phyloP scores from a whole-genome alignment of 352 stramenopile species.

The Globisporangium cystogenes region DNA sequence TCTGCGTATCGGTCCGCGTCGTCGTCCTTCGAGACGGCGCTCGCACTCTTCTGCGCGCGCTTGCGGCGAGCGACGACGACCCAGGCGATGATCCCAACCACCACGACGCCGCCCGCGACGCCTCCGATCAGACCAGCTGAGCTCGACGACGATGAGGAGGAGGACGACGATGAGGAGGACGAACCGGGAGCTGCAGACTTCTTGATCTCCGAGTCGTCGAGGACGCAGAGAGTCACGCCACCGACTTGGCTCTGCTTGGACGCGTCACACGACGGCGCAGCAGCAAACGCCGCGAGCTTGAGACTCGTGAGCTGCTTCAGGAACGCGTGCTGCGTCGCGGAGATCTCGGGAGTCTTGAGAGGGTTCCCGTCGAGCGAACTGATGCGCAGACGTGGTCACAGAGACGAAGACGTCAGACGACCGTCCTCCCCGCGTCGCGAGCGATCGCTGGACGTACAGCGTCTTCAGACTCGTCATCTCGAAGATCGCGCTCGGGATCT shows the following conservation, averaged over 20 bases:
- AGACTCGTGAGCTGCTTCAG: constrained; percentile 28
- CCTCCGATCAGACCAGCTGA: constrained; percentile 16
- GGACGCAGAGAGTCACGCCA: constrained; percentile 24
- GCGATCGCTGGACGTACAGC: constrained; percentile 31
- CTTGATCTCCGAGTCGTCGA: constrained; percentile 14
- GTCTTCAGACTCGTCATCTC: constrained; percentile 30
- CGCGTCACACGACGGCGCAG: constrained; percentile 19
- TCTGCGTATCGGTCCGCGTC: background rate
- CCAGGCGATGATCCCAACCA: constrained; percentile 5
- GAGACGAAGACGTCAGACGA: too few relatives aligned
- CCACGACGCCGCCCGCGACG: constrained; percentile 6
- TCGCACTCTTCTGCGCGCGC: background rate
- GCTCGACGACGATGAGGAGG: constrained; percentile 17
- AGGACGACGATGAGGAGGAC: constrained; percentile 11
- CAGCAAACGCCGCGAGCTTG: constrained; percentile 24
- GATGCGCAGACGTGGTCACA: background rate
- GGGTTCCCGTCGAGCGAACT: constrained; percentile 8
- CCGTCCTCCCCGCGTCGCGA: background rate
- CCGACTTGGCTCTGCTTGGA: constrained; percentile 21
- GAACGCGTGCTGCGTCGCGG: constrained; percentile 10
- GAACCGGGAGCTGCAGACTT: constrained; percentile 12
- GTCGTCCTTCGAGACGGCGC: background rate
- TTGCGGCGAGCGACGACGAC: constrained; percentile 5
- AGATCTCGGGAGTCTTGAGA: constrained; percentile 2
- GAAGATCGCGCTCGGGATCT: constrained; percentile 41